These are phyloP conservation scores for Vachellia collinsii DNA, from an alignment of 306 rosid species.

Conservation along the genomic window DNA sequence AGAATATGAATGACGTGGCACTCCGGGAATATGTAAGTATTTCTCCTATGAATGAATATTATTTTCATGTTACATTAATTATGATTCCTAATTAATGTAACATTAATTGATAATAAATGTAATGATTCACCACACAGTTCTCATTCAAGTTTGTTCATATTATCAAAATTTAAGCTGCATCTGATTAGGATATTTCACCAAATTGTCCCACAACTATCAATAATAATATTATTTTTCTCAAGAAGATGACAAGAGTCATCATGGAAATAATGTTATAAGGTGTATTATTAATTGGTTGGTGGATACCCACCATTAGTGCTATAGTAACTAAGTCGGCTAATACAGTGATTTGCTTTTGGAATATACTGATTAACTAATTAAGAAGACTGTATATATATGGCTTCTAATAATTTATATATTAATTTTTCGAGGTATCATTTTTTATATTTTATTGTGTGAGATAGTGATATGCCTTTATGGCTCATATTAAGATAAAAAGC, in stretches of 20 bases:
- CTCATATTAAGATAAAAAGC: neutral
- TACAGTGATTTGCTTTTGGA: neutral
- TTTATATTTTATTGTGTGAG: no score
- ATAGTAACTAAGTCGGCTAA: neutral
- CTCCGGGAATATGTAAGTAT: no score
- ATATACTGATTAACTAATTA: no score
- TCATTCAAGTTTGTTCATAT: neutral
- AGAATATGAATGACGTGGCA: no score
- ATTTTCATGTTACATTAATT: neutral
- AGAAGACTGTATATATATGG: no score
- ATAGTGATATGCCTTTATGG: no score
- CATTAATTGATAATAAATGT: neutral
- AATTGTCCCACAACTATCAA: neutral
- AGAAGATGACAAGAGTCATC: conserved; percentile 17
- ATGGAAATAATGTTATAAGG: neutral
- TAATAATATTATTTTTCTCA: neutral
- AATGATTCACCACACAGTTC: neutral
- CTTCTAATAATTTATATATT: no score
- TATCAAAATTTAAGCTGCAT: neutral
- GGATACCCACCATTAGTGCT: neutral
- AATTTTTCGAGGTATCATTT: no score
- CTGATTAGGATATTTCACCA: conserved; percentile 9
- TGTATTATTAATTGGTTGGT: conserved; percentile 11
- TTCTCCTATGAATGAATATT: neutral
- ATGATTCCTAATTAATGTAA: neutral